Conservation (phyloP, 129 eudicot species). For the Flaveria brownii region DNA sequence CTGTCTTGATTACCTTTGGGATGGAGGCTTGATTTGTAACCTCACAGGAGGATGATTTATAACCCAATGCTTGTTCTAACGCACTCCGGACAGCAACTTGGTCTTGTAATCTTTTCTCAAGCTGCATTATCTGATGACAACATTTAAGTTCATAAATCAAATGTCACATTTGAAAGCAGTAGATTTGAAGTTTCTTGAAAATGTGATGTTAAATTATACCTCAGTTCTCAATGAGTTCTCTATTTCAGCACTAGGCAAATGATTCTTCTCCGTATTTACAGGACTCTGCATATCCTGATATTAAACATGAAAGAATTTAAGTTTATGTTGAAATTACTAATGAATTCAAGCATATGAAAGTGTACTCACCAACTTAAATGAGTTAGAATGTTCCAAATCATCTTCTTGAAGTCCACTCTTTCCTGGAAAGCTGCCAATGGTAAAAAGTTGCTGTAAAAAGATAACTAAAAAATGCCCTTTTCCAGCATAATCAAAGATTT, state of each 20-base stretch:
- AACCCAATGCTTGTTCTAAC: slow-evolving; percentile 84
- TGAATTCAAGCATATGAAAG: slow-evolving; percentile 18
- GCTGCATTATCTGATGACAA: slow-evolving; percentile 63
- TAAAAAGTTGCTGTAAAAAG: slow-evolving; percentile 21
- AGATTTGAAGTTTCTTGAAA: slow-evolving; percentile 6
- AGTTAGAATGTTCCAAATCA: slow-evolving; percentile 37
- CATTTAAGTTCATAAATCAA: background rate
- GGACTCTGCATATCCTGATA: slow-evolving; percentile 46
- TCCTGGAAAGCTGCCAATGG: slow-evolving; percentile 67
- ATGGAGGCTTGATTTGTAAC: slow-evolving; percentile 47
- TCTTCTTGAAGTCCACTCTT: slow-evolving; percentile 54
- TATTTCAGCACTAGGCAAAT: slow-evolving; percentile 48
- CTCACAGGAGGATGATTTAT: slow-evolving; percentile 46
- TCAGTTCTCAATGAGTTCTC: slow-evolving; percentile 74
- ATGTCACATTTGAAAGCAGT: background rate
- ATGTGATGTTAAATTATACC: slow-evolving; percentile 39
- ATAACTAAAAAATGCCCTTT: background rate
- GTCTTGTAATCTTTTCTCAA: slow-evolving; percentile 80
- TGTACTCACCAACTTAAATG: slow-evolving; percentile 50
- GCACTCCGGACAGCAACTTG: slow-evolving; percentile 81
- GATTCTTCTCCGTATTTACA: slow-evolving; percentile 37
- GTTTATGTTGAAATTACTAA: background rate
- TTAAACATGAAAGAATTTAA: slow-evolving; percentile 1
- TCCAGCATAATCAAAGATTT: slow-evolving; percentile 5
- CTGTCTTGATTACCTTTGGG: slow-evolving; percentile 57